These are phyloP conservation scores for Coemansia furcata DNA, from an alignment of 192 early-diverging fungal species.

Conservation along the genomic window DNA sequence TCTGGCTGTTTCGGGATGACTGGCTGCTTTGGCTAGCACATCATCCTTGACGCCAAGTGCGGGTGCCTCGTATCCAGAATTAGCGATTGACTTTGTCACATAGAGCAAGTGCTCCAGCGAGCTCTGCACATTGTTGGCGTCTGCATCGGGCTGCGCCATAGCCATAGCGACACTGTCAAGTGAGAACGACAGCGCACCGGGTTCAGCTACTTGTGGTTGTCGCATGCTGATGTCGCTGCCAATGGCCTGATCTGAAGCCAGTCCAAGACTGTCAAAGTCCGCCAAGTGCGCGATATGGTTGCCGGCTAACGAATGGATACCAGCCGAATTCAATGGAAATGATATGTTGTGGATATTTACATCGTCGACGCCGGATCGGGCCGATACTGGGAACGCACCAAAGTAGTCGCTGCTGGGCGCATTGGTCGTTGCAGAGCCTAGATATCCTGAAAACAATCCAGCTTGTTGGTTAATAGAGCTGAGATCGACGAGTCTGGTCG, in stretches of 20 bases:
- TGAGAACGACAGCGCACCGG: slow-evolving; percentile 32
- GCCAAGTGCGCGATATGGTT: not conserved
- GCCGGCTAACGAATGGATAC: not conserved
- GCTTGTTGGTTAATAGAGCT: not conserved
- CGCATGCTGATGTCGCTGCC: not conserved
- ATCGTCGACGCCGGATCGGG: slow-evolving; percentile 3
- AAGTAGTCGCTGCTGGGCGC: slow-evolving; percentile 27
- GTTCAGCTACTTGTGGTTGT: not conserved
- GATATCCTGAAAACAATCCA: slow-evolving; percentile 10
- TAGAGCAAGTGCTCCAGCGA: slow-evolving; percentile 39
- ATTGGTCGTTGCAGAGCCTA: slow-evolving; percentile 22
- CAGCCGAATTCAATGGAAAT: not conserved
- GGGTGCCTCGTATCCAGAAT: slow-evolving; percentile 17
- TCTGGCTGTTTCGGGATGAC: not conserved
- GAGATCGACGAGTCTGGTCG: not conserved
- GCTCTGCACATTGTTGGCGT: slow-evolving; percentile 27
- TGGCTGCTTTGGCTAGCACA: not conserved
- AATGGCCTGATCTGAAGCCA: not conserved
- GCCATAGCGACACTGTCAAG: slow-evolving; percentile 45
- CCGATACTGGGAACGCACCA: slow-evolving; percentile 3
- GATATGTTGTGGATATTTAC: slow-evolving; percentile 6
- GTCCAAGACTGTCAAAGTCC: not conserved
- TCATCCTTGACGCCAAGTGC: not conserved
- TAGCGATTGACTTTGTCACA: slow-evolving; percentile 28
- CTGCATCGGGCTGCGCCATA: slow-evolving; percentile 20